These are phyloP conservation scores for Oenanthe sinensis DNA, from an alignment of 129 eudicot species.

Conservation along the genomic window DNA sequence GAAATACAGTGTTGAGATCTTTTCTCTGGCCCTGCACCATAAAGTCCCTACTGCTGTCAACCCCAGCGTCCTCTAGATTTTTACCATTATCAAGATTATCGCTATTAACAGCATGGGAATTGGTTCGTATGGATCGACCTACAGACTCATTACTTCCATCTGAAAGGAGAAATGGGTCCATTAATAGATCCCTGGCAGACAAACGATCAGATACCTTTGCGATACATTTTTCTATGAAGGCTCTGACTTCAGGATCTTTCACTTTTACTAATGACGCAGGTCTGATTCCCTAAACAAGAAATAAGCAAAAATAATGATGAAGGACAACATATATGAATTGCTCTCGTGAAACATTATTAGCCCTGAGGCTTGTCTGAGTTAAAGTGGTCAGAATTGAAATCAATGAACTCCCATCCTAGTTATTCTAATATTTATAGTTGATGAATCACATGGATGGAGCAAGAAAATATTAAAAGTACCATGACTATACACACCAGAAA, in stretches of 20 bases:
- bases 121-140: constrained; percentile 32
- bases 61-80: constrained; percentile 20
- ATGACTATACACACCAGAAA: neutral
- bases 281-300: constrained; percentile 65
- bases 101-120: constrained; percentile 14
- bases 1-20: constrained; percentile 77
- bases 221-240: constrained; percentile 86
- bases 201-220: constrained; percentile 67
- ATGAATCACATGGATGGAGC: neutral
- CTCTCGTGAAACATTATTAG: neutral
- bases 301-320: neutral
- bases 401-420: neutral
- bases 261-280: constrained; percentile 85
- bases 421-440: neutral
- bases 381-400: neutral
- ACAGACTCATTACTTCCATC: constrained; percentile 45
- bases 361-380: neutral
- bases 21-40: constrained; percentile 79
- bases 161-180: constrained; percentile 60
- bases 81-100: constrained; percentile 28
- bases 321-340: neutral
- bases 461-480: neutral
- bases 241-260: constrained; percentile 64
- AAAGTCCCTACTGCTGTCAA: constrained; percentile 57
- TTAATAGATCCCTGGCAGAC: constrained; percentile 71